phyloP scores from a whole-genome alignment of 768 basidiomycete species.

The Zangia roseola region DNA sequence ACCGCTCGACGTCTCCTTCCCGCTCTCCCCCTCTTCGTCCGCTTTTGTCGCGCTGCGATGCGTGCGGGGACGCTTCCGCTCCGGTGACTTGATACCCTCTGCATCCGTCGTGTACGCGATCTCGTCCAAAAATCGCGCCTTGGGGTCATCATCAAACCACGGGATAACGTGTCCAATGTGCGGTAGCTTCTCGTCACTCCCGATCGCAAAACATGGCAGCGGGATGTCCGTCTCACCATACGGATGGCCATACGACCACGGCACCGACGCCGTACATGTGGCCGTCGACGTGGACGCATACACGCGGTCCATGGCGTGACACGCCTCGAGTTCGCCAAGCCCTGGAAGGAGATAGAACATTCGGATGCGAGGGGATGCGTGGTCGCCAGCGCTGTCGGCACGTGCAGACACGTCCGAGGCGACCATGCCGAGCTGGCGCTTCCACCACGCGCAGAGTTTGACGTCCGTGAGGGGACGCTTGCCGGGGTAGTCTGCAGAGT shows the following conservation, averaged over 20 bases:
- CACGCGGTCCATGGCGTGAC: conserved; percentile 48
- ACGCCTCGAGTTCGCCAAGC: conserved; percentile 64
- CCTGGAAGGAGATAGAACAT: conserved; percentile 73
- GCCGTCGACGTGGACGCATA: conserved; percentile 20
- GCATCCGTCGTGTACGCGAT: conserved; percentile 71
- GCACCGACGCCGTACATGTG: conserved; percentile 14
- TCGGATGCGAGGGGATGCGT: conserved; percentile 8
- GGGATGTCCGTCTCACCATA: conserved; percentile 48
- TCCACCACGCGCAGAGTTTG: conserved; percentile 92
- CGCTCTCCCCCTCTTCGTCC: conserved; percentile 27
- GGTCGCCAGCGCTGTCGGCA: background rate
- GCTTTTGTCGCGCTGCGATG: background rate
- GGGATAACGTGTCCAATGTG: conserved; percentile 76
- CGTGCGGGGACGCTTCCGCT: conserved; percentile 54
- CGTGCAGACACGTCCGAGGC: conserved; percentile 38
- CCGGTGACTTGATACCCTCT: conserved; percentile 57
- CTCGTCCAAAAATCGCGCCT: conserved; percentile 90
- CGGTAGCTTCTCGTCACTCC: conserved; percentile 20
- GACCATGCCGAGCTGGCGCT: conserved; percentile 61
- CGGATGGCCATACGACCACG: conserved; percentile 81
- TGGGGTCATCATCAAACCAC: conserved; percentile 95
- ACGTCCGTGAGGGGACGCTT: conserved; percentile 79
- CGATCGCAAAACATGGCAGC: conserved; percentile 47
- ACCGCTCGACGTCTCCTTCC: conserved; percentile 22
- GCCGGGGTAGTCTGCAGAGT: conserved; percentile 64